Percentiles rank a stretch among this genome's conserved stretches.
phyloP scores from a whole-genome alignment of 176 grass and related monocot species.

The Echinochloa phyllopogon region DNA sequence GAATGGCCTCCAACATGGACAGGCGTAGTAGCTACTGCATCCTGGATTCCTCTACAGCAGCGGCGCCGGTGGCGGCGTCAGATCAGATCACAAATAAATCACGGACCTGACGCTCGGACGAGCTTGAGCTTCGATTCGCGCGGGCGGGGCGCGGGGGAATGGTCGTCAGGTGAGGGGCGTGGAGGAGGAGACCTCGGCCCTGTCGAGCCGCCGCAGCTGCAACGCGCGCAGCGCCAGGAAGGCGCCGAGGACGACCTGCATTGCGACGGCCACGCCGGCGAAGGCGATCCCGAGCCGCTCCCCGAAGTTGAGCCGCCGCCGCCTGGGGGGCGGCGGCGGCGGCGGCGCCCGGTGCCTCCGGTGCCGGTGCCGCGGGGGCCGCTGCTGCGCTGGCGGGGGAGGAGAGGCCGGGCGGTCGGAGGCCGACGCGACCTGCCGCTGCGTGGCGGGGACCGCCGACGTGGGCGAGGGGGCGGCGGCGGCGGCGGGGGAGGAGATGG shows the following conservation, averaged over 20 bases:
- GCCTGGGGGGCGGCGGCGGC: too few relatives aligned
- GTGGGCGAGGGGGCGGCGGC: neutral
- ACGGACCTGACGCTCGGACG: constrained; percentile 48
- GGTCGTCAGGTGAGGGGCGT: constrained; percentile 57
- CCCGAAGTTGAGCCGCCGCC: constrained; percentile 55
- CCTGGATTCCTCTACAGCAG: constrained; percentile 43
- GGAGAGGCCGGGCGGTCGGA: neutral
- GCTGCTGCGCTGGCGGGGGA: neutral
- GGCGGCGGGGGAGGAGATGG: neutral
- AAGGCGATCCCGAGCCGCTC: constrained; percentile 64
- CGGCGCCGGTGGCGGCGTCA: neutral
- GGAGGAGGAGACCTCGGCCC: constrained; percentile 54
- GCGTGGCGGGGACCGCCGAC: constrained; percentile 15
- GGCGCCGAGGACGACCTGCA: constrained; percentile 53
- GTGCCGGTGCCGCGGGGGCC: constrained; percentile 1
- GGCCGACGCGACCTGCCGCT: constrained; percentile 7
- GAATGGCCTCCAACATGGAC: constrained; percentile 18
- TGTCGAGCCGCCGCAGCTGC: constrained; percentile 56
- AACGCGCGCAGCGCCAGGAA: constrained; percentile 47
- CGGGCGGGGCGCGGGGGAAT: neutral
- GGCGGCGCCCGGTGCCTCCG: neutral
- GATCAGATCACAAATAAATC: constrained; percentile 50
- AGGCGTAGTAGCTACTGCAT: neutral
- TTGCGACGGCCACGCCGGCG: constrained; percentile 53
- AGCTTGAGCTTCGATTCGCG: neutral